These are phyloP conservation scores for Holtermannia corniformis DNA, from an alignment of 768 basidiomycete genomes.

Conservation along the genomic window DNA sequence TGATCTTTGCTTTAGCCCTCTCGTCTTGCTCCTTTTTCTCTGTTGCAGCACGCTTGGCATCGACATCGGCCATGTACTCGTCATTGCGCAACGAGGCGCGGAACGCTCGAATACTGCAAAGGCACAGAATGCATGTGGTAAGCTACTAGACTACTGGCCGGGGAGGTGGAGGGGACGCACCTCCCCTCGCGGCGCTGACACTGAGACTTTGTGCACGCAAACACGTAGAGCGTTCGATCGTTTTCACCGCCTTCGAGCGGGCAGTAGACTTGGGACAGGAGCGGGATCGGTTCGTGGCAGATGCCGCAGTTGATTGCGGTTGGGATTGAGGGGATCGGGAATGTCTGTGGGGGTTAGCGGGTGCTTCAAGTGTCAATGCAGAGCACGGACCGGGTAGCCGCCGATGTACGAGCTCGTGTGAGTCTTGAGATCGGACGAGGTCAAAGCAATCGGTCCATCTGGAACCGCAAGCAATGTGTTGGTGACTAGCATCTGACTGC, in stretches of 20 bases:
- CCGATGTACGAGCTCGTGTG: slow-evolving; percentile 29
- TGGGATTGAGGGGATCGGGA: slow-evolving; percentile 5
- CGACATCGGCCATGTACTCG: slow-evolving; percentile 34
- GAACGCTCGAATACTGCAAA: slow-evolving; percentile 32
- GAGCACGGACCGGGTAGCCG: slow-evolving; percentile 37
- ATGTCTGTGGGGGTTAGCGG: background rate
- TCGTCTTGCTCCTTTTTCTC: slow-evolving; percentile 20
- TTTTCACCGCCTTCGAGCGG: slow-evolving; percentile 40
- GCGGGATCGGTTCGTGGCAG: slow-evolving; percentile 33
- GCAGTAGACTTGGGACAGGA: slow-evolving; percentile 39
- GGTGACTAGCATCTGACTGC: slow-evolving; percentile 20
- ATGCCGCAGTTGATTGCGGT: slow-evolving; percentile 22
- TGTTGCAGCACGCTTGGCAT: slow-evolving; percentile 18
- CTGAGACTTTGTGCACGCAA: slow-evolving; percentile 23
- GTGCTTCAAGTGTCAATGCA: slow-evolving; percentile 10
- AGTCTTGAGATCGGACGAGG: slow-evolving; percentile 19
- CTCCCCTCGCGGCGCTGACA: slow-evolving; percentile 36
- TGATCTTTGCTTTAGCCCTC: slow-evolving; percentile 28
- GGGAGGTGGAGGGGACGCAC: slow-evolving; percentile 9
- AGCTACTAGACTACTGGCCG: background rate
- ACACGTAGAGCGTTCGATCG: slow-evolving; percentile 38
- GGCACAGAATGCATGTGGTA: background rate
- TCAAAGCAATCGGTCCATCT: slow-evolving; percentile 26
- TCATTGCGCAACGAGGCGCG: slow-evolving; percentile 37
- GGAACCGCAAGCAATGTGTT: slow-evolving; percentile 35